Conservation (phyloP, 805 yeast species). For the Starmerella ratchasimensis region DNA sequence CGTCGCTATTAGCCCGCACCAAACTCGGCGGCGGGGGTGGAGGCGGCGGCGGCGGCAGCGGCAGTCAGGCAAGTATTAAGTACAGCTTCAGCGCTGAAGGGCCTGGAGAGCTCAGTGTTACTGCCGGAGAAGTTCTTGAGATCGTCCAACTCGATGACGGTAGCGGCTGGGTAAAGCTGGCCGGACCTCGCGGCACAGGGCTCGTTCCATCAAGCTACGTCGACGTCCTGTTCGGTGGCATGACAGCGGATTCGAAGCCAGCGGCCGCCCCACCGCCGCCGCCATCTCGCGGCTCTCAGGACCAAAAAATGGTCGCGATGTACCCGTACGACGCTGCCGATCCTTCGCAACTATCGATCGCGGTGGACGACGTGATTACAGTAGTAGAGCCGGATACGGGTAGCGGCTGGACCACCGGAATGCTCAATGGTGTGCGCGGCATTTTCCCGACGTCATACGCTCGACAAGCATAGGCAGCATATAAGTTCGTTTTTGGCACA, state of each 20-base stretch:
- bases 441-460: slow-evolving; percentile 72
- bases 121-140: slow-evolving; percentile 45
- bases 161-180: slow-evolving; percentile 70
- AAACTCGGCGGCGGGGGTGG: slow-evolving; percentile 8
- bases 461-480: slow-evolving; percentile 6
- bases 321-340: slow-evolving; percentile 70
- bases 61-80: slow-evolving; percentile 23
- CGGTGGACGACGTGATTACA: slow-evolving; percentile 58
- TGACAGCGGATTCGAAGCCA: slow-evolving; percentile 2
- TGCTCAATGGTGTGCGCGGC: slow-evolving; percentile 50
- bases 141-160: slow-evolving; percentile 67
- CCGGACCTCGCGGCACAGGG: slow-evolving; percentile 50
- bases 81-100: slow-evolving; percentile 58
- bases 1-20: slow-evolving; percentile 21
- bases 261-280: slow-evolving; percentile 51
- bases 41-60: slow-evolving; percentile 15
- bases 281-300: slow-evolving; percentile 40
- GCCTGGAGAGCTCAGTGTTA: slow-evolving; percentile 55
- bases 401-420: slow-evolving; percentile 93
- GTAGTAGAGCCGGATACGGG: slow-evolving; percentile 56
- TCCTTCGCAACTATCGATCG: slow-evolving; percentile 61
- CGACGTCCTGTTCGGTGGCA: slow-evolving; percentile 29
- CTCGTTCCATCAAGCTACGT: slow-evolving; percentile 77
- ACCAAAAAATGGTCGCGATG: slow-evolving; percentile 36
- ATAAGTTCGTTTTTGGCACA: not conserved